Evolutionary conservation across 2,329 filamentous ascomycete genomes (phyloP), one percentile per base, ranked within the genome.

Genomic region (Ascochyta clinopodiicola): DNA sequence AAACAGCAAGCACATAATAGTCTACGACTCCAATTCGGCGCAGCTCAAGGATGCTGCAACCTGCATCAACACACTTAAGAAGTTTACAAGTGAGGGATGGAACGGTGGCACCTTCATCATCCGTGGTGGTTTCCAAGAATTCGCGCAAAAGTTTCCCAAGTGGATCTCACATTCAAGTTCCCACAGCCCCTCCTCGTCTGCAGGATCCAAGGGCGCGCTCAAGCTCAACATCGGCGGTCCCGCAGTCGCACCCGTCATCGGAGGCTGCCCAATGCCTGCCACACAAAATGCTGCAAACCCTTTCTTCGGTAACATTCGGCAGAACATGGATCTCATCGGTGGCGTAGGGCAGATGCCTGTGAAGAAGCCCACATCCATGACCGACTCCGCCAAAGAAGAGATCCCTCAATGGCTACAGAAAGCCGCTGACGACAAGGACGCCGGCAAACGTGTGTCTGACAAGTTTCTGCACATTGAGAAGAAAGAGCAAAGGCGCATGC

Each of bases 281-380:
- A 82, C 85, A 0, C 83, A 86, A 61, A 87, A 86, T 56, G 85
- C 86, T 0, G 83, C 87, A 0, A 96, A 96, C 66, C 93, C 94
- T 0, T 98, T 99, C 79, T 98, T 98, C 74, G 87, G 88, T 58
- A 98, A 97, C 62, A 98, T 99, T 66, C 87, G 95, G 38, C 95
- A 98, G 74, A 96, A 98, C 61, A 94, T 96, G 86, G 95, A 98
- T 70, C 81, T 99, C 17, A 89, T 96, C 29, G 92, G 92, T 63
- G 95, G 95, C 19, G 94, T 98, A 10, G 95, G 95, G 0, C 93
- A 96, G 66, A 86, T 88, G 61, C 71, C 84, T 13, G 68, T 90
- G 53, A 86, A 85, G 65, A 75, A 84, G 40, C 88, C 88, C 3
- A 69, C 76, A n/a, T 69, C 76, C 17, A 76, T 88, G 64, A 81